phyloP scores from a whole-genome alignment of 352 stramenopile species.

The Pythium dissimile region DNA sequence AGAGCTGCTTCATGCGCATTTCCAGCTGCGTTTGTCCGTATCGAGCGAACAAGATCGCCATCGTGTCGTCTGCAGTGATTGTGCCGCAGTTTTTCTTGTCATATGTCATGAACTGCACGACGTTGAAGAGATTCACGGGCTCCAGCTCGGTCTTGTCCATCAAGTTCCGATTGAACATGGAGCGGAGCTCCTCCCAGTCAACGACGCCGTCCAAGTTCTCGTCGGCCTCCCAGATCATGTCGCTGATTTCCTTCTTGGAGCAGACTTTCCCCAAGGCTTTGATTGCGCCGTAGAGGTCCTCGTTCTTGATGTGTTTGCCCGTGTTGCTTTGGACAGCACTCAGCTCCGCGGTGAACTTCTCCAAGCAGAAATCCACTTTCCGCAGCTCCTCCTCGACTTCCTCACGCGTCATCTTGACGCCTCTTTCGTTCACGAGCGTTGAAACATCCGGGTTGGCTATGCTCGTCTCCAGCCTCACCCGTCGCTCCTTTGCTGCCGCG shows the following conservation, averaged over 20 bases:
- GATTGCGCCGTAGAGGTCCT: conserved; percentile 93
- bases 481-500: conserved; percentile 47
- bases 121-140: conserved; percentile 94
- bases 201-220: conserved; percentile 95
- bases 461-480: conserved; percentile 52
- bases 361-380: conserved; percentile 50
- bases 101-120: conserved; percentile 98
- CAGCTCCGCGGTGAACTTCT: conserved; percentile 52
- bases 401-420: conserved; percentile 70
- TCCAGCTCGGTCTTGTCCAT: conserved; percentile 94
- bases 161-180: conserved; percentile 97
- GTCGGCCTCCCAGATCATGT: conserved; percentile 99
- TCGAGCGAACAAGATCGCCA: conserved; percentile 96
- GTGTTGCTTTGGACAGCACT: conserved; percentile 42
- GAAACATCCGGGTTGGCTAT: conserved; percentile 69
- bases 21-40: conserved; percentile 88
- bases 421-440: conserved; percentile 75
- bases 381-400: conserved; percentile 79
- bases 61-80: conserved; percentile 97
- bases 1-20: conserved; percentile 90
- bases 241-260: conserved; percentile 94
- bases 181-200: conserved; percentile 94
- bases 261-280: conserved; percentile 91
- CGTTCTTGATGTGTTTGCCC: conserved; percentile 81
- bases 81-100: conserved; percentile 93